A percentile compares a stretch with the other conserved stretches of the same genome.
phyloP scores from a whole-genome alignment of 768 basidiomycete species.

The Panellus pusillus region DNA sequence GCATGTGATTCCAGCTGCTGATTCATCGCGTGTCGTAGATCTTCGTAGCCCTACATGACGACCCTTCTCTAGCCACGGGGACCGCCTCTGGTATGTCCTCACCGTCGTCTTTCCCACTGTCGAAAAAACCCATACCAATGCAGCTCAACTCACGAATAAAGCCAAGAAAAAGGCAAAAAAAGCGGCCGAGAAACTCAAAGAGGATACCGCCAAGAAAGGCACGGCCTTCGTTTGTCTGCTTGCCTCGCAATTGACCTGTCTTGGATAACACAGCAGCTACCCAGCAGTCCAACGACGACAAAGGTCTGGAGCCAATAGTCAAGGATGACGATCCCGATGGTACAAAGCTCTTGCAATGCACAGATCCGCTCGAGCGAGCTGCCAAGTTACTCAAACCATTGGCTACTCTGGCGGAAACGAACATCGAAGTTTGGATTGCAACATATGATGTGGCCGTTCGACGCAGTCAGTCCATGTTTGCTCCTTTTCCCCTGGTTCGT shows the following conservation, averaged over 20 bases:
- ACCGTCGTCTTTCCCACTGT: too few species aligned
- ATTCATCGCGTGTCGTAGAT: conserved; percentile 48
- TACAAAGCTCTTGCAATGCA: conserved; percentile 57
- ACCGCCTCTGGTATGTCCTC: conserved; percentile 29
- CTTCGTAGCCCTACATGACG: conserved; percentile 69
- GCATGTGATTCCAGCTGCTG: conserved; percentile 1
- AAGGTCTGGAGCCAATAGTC: conserved; percentile 58
- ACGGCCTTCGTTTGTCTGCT: conserved; percentile 12
- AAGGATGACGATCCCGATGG: conserved; percentile 90
- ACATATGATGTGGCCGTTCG: conserved; percentile 82
- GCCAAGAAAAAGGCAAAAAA: conserved; percentile 88
- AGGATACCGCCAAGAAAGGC: conserved; percentile 72
- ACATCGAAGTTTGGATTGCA: conserved; percentile 71
- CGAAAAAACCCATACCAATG: too few species aligned
- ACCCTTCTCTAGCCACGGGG: conserved; percentile 58
- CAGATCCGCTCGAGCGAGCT: conserved; percentile 75
- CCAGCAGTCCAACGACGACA: conserved; percentile 55
- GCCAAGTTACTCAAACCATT: conserved; percentile 69
- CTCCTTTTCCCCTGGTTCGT: not conserved
- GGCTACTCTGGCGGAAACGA: conserved; percentile 45
- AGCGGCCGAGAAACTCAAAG: conserved; percentile 62
- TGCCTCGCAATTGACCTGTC: conserved; percentile 3
- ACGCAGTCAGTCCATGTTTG: conserved; percentile 54
- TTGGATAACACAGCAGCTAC: conserved; percentile 30
- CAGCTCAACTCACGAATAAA: conserved; percentile 58